These are phyloP conservation scores for Exophiala xenobiotica DNA, from an alignment of 2,329 filamentous ascomycete species.

Conservation along the genomic window DNA sequence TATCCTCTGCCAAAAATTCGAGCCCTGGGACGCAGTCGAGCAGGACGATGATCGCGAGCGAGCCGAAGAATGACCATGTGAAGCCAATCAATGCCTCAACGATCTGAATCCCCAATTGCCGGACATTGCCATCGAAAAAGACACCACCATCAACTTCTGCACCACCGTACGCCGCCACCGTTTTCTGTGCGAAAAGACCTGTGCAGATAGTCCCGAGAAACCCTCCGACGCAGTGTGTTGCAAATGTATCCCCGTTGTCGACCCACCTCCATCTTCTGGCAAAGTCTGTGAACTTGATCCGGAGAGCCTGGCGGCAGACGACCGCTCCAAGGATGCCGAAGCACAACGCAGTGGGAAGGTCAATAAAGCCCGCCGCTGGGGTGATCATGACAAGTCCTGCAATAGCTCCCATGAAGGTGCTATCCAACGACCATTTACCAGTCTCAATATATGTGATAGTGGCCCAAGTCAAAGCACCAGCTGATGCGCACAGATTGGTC, in stretches of 20 bases:
- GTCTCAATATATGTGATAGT: slow-evolving; percentile 46
- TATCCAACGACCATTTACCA: slow-evolving; percentile 50
- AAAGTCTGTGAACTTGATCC: slow-evolving; percentile 53
- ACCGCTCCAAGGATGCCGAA: slow-evolving; percentile 51
- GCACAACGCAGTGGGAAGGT: slow-evolving; percentile 49
- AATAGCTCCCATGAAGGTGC: slow-evolving; percentile 55
- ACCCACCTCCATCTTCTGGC: slow-evolving; percentile 53
- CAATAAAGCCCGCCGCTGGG: slow-evolving; percentile 51
- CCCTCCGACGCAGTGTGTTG: slow-evolving; percentile 55
- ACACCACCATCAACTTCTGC: slow-evolving; percentile 52
- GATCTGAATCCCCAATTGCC: slow-evolving; percentile 52
- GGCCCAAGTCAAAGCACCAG: slow-evolving; percentile 50
- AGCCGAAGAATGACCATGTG: slow-evolving; percentile 51
- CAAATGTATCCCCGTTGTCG: slow-evolving; percentile 57
- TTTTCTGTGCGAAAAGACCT: slow-evolving; percentile 51
- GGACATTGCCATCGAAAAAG: slow-evolving; percentile 54
- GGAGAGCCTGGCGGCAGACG: slow-evolving; percentile 52
- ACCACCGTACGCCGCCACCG: slow-evolving; percentile 53
- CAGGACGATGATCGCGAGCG: slow-evolving; percentile 50
- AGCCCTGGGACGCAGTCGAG: slow-evolving; percentile 55
- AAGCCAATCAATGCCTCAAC: slow-evolving; percentile 54
- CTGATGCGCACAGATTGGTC: slow-evolving; percentile 51
- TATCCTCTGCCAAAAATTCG: slow-evolving; percentile 53
- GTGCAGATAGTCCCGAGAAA: slow-evolving; percentile 53
- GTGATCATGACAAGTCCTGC: slow-evolving; percentile 55